These are phyloP conservation scores for Dipteronia dyeriana DNA, from an alignment of 345 rosid genomes.

Conservation along the genomic window DNA sequence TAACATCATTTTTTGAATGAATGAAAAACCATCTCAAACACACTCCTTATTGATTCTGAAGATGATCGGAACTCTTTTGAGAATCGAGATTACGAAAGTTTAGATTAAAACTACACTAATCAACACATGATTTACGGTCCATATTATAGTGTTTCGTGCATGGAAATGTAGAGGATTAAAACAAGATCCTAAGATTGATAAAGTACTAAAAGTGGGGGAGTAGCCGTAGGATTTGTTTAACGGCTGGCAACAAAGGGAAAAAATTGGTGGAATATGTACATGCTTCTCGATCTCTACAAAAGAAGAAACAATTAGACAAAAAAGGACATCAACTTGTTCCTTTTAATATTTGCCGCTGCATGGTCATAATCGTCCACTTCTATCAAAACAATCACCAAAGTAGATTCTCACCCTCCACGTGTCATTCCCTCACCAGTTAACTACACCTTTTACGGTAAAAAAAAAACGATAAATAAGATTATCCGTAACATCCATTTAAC, in stretches of 20 bases:
- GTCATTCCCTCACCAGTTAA: constrained; percentile 15
- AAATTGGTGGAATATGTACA: constrained; percentile 23
- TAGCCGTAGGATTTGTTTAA: constrained; percentile 3
- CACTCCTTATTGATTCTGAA: too few species aligned
- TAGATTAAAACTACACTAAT: too few species aligned
- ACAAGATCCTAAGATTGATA: not conserved
- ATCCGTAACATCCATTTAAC: too few species aligned
- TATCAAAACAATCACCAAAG: not conserved
- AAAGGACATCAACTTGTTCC: constrained; percentile 17
- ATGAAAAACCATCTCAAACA: too few species aligned
- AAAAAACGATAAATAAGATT: too few species aligned
- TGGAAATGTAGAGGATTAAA: not conserved
- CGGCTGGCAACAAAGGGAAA: constrained; percentile 13
- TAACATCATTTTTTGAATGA: too few species aligned
- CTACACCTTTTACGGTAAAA: not conserved
- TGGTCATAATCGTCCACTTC: constrained; percentile 29
- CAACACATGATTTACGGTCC: not conserved
- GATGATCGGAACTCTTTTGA: too few species aligned
- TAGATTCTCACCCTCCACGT: constrained; percentile 20
- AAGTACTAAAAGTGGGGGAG: not conserved
- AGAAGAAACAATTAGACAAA: constrained; percentile 22
- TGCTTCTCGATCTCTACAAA: constrained; percentile 36
- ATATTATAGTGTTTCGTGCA: not conserved
- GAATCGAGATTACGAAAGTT: too few species aligned
- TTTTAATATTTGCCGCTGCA: not conserved